These are phyloP conservation scores for Mycena rebaudengoi DNA, from an alignment of 768 basidiomycete genomes.

Conservation along the genomic window DNA sequence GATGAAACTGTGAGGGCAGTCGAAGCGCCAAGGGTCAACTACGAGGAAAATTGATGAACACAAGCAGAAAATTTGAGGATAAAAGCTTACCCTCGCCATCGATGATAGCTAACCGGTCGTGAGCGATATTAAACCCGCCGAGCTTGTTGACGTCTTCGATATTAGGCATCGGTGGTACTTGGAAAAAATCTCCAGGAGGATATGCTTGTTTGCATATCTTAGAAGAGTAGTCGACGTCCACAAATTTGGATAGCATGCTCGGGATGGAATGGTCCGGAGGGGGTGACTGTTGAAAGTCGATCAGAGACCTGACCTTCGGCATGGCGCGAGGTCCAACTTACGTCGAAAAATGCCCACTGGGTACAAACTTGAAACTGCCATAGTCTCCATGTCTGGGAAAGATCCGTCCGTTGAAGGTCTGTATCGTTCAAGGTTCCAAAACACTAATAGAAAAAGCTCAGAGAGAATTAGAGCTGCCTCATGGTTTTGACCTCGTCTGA, in stretches of 20 bases:
- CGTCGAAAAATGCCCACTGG: constrained; percentile 94
- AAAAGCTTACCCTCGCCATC: constrained; percentile 18
- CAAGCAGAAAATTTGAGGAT: neutral
- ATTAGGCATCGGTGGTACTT: constrained; percentile 15
- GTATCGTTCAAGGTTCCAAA: constrained; percentile 84
- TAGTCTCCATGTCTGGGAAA: constrained; percentile 80
- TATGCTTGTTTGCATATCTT: constrained; percentile 23
- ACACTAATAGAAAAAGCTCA: constrained; percentile 59
- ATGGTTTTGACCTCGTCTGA: constrained; percentile 16
- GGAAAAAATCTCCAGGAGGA: constrained; percentile 18
- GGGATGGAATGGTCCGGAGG: constrained; percentile 5
- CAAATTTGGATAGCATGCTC: constrained; percentile 76
- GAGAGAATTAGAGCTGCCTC: constrained; percentile 9
- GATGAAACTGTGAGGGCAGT: constrained; percentile 20
- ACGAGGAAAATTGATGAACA: neutral
- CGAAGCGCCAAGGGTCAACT: constrained; percentile 23
- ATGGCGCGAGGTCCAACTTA: constrained; percentile 39
- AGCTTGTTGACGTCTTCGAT: constrained; percentile 19
- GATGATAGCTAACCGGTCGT: constrained; percentile 21
- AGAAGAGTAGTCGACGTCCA: constrained; percentile 48
- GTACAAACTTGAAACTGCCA: constrained; percentile 95
- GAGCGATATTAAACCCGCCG: constrained; percentile 20
- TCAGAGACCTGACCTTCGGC: constrained; percentile 2
- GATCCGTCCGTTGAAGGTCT: constrained; percentile 65
- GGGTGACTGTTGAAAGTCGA: neutral